Conservation (phyloP, 2,329 filamentous ascomycete genomes). For the Sclerotinia subarctica region DNA sequence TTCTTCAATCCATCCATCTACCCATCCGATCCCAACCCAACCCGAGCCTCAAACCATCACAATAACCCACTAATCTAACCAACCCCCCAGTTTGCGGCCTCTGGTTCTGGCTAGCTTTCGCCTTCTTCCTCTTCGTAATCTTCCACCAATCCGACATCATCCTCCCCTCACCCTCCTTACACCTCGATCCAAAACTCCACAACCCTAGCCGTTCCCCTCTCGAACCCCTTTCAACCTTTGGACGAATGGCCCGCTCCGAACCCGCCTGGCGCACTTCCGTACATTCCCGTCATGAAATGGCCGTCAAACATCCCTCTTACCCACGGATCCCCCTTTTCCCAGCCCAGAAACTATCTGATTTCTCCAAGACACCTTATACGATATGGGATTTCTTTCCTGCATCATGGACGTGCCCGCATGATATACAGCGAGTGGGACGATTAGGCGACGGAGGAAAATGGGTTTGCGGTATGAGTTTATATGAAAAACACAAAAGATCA, state of each 20-base stretch:
- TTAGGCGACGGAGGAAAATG: conserved; percentile 46
- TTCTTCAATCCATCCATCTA: background rate
- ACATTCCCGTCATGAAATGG: conserved; percentile 31
- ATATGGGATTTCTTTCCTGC: conserved; percentile 44
- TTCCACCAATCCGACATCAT: conserved; percentile 27
- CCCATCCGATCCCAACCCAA: background rate
- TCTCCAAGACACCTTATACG: conserved; percentile 37
- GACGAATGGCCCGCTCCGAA: conserved; percentile 33
- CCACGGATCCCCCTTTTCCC: conserved; percentile 33
- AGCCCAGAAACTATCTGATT: conserved; percentile 27
- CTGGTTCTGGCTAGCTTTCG: conserved; percentile 35
- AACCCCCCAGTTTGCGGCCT: conserved; percentile 28
- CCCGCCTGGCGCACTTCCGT: conserved; percentile 30
- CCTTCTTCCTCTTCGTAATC: conserved; percentile 31
- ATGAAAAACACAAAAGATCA: conserved; percentile 31
- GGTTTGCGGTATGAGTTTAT: conserved; percentile 44
- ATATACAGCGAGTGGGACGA: conserved; percentile 42
- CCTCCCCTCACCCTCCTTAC: background rate
- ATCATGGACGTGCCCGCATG: conserved; percentile 43
- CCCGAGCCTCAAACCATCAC: background rate
- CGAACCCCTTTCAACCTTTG: conserved; percentile 24
- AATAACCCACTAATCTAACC: background rate
- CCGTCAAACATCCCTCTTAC: conserved; percentile 25
- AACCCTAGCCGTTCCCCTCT: too few species aligned
- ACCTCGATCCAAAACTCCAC: background rate